phyloP scores from a whole-genome alignment of 805 yeast species.

The Suhomyces sp. region DNA sequence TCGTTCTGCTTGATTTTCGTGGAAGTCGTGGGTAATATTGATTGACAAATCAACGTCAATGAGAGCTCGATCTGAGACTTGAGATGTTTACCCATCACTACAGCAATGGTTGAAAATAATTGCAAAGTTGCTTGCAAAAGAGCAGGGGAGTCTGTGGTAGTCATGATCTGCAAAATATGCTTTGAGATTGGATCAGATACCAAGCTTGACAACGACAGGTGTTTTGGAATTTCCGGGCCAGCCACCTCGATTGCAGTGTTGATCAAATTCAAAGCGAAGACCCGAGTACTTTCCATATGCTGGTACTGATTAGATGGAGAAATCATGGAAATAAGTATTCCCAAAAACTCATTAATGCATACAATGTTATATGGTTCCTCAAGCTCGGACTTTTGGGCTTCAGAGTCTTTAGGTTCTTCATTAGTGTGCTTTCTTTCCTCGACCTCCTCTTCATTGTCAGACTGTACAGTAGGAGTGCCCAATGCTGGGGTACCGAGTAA shows the following conservation, averaged over 20 bases:
- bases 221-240: constrained; percentile 58
- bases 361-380: constrained; percentile 64
- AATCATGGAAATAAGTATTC: constrained; percentile 72
- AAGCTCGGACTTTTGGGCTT: constrained; percentile 7
- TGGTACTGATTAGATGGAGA: constrained; percentile 80
- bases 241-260: constrained; percentile 79
- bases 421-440: constrained; percentile 6
- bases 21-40: constrained; percentile 42
- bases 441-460: constrained; percentile 13
- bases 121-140: constrained; percentile 74
- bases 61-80: constrained; percentile 81
- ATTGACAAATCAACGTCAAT: constrained; percentile 58
- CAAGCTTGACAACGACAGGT: constrained; percentile 62
- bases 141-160: constrained; percentile 68
- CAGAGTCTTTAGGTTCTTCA: constrained; percentile 11
- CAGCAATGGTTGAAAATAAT: constrained; percentile 67
- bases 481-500: constrained; percentile 4
- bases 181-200: constrained; percentile 83
- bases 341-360: constrained; percentile 73
- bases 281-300: constrained; percentile 83
- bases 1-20: constrained; percentile 14
- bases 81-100: constrained; percentile 61
- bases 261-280: constrained; percentile 74
- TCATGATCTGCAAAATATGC: constrained; percentile 75
- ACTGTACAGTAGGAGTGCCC: constrained; percentile 14